A percentile compares a stretch with the other conserved stretches of the same genome.
These are phyloP conservation scores for Leccinum broughii DNA, from an alignment of 768 basidiomycete genomes.

Conservation along the genomic window DNA sequence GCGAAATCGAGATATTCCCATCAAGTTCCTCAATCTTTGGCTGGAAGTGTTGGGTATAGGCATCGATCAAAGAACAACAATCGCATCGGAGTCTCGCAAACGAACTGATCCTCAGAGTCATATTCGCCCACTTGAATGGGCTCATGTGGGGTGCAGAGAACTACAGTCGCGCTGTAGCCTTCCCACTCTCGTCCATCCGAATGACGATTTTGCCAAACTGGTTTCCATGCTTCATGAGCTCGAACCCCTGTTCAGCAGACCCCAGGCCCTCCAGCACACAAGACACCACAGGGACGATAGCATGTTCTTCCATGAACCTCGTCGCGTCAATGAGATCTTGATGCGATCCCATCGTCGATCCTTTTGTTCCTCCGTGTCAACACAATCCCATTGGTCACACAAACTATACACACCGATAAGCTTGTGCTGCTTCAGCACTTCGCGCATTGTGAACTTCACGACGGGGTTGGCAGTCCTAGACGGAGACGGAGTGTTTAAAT, in stretches of 20 bases:
- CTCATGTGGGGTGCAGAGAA: not conserved
- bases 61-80: not conserved
- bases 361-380: conserved; percentile 39
- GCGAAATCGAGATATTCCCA: no score
- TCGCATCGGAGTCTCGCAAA: not conserved
- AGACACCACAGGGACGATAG: conserved; percentile 70
- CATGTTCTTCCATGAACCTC: conserved; percentile 62
- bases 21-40: no score
- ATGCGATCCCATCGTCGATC: conserved; percentile 84
- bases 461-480: conserved; percentile 33
- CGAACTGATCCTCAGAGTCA: not conserved
- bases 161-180: conserved; percentile 29
- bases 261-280: conserved; percentile 66
- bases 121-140: not conserved
- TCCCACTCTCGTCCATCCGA: conserved; percentile 36
- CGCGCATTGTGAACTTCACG: conserved; percentile 72
- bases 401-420: conserved; percentile 56
- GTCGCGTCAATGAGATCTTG: conserved; percentile 73
- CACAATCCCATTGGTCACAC: conserved; percentile 1
- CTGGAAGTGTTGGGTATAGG: no score
- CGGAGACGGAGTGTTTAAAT: conserved; percentile 8
- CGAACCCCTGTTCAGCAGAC: conserved; percentile 68
- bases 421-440: conserved; percentile 73
- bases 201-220: conserved; percentile 79
- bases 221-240: conserved; percentile 57